Evolutionary conservation across 257 asterid species (phyloP).

Genomic region (Cynanchum wilfordii): DNA sequence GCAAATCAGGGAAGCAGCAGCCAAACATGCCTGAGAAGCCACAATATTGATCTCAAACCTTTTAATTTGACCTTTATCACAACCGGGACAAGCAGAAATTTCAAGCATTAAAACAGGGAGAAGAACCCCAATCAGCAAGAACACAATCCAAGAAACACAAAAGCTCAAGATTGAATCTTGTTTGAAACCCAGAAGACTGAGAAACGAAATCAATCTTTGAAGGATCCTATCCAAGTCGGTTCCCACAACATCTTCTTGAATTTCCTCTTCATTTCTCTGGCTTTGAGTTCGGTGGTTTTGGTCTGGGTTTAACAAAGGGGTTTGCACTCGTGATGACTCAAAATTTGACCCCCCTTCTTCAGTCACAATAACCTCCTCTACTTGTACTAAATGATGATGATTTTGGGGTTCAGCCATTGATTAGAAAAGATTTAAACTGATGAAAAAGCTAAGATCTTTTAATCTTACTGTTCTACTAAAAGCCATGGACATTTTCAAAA

Average conservation of each 20-base stretch:
- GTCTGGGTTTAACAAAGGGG: conserved; percentile 38
- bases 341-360: conserved; percentile 25
- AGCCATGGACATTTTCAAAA: background rate
- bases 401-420: conserved; percentile 58
- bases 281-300: conserved; percentile 21
- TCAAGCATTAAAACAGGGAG: conserved; percentile 53
- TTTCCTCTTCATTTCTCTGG: conserved; percentile 19
- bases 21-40: conserved; percentile 62
- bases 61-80: conserved; percentile 69
- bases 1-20: conserved; percentile 64
- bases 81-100: conserved; percentile 57
- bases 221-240: conserved; percentile 54
- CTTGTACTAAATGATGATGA: conserved; percentile 33
- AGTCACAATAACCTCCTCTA: conserved; percentile 22
- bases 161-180: conserved; percentile 43
- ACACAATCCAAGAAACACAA: conserved; percentile 47
- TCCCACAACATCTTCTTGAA: conserved; percentile 32
- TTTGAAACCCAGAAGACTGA: conserved; percentile 51
- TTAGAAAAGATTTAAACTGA: background rate
- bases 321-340: conserved; percentile 24
- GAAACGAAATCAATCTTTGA: conserved; percentile 38
- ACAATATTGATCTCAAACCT: conserved; percentile 68
- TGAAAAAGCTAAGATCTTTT: background rate
- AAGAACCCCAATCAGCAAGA: conserved; percentile 48
- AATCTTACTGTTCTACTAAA: background rate